phyloP scores from a whole-genome alignment of 2,329 filamentous ascomycete genomes.

The Colletotrichum sp. region DNA sequence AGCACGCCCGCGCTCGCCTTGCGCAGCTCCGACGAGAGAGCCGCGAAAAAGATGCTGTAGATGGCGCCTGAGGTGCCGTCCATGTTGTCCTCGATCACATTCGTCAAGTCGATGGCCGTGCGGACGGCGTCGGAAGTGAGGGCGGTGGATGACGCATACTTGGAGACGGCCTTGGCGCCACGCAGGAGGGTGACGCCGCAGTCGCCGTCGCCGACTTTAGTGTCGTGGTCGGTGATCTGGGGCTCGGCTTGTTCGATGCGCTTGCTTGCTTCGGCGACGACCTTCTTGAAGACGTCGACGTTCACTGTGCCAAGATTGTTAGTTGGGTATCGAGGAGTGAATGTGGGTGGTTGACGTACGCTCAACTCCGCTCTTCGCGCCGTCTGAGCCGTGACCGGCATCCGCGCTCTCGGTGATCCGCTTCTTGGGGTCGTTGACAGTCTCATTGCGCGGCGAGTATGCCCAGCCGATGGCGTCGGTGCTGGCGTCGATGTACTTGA shows the following conservation, averaged over 20 bases:
- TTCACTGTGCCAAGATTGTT: neutral
- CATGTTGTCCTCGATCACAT: slow-evolving; percentile 71
- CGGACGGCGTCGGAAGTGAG: slow-evolving; percentile 40
- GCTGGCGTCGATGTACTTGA: slow-evolving; percentile 71
- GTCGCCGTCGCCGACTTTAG: slow-evolving; percentile 37
- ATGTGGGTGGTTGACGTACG: slow-evolving; percentile 19
- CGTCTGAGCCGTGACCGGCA: slow-evolving; percentile 54
- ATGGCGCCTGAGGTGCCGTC: slow-evolving; percentile 79
- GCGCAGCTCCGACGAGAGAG: slow-evolving; percentile 50
- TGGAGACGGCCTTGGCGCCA: slow-evolving; percentile 59
- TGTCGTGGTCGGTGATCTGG: slow-evolving; percentile 33
- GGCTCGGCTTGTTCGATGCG: slow-evolving; percentile 44
- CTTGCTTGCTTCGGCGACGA: neutral
- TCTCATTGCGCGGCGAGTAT: neutral
- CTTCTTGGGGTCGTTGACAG: slow-evolving; percentile 51
- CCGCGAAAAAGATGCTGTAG: slow-evolving; percentile 78
- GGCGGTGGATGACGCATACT: slow-evolving; percentile 61
- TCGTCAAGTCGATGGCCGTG: slow-evolving; percentile 11
- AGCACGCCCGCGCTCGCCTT: neutral
- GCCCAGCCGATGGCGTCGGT: slow-evolving; percentile 72
- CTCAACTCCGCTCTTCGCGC: slow-evolving; percentile 28
- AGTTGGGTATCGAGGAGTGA: fast-evolving
- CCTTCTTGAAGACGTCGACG: neutral
- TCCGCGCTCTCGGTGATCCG: slow-evolving; percentile 64
- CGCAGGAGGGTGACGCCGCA: slow-evolving; percentile 43